These are phyloP conservation scores for Coemansia biformis DNA, from an alignment of 192 early-diverging fungal species.

Conservation along the genomic window DNA sequence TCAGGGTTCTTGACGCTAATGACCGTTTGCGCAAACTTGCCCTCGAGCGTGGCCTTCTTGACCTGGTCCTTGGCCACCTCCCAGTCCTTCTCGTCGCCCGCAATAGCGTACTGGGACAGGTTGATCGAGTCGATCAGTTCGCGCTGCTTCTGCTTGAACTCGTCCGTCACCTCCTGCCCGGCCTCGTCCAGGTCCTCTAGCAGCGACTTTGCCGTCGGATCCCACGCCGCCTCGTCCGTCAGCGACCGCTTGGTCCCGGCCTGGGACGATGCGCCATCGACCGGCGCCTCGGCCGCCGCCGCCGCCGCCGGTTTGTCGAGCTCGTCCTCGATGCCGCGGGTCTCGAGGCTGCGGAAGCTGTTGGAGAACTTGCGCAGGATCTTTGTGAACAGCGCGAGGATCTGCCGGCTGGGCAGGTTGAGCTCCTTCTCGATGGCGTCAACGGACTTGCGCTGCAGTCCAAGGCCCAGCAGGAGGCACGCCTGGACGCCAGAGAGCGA, in stretches of 20 bases:
- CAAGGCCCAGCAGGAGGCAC: conserved; percentile 80
- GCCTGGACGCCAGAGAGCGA: conserved; percentile 82
- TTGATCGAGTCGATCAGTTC: conserved; percentile 76
- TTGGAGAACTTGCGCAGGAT: conserved; percentile 77
- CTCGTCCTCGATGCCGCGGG: conserved; percentile 24
- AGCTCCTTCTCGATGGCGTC: conserved; percentile 87
- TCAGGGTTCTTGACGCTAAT: conserved; percentile 68
- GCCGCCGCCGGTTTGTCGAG: conserved; percentile 17
- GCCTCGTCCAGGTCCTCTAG: conserved; percentile 81
- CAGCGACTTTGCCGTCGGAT: conserved; percentile 68
- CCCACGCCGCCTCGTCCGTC: conserved; percentile 80
- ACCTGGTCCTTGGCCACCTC: conserved; percentile 61
- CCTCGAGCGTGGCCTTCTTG: conserved; percentile 52
- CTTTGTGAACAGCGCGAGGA: conserved; percentile 93
- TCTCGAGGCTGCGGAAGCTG: conserved; percentile 61
- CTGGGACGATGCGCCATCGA: background rate
- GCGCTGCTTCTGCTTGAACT: conserved; percentile 66
- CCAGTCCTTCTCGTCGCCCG: conserved; percentile 68
- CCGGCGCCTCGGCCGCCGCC: background rate
- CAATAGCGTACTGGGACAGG: conserved; percentile 72
- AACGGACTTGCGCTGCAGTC: conserved; percentile 88
- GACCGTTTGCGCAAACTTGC: conserved; percentile 48
- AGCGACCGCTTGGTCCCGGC: conserved; percentile 19
- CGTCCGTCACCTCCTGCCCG: conserved; percentile 64
- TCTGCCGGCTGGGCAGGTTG: conserved; percentile 71